phyloP scores from a whole-genome alignment of 345 rosid genomes.

The Clarkia xantiana region DNA sequence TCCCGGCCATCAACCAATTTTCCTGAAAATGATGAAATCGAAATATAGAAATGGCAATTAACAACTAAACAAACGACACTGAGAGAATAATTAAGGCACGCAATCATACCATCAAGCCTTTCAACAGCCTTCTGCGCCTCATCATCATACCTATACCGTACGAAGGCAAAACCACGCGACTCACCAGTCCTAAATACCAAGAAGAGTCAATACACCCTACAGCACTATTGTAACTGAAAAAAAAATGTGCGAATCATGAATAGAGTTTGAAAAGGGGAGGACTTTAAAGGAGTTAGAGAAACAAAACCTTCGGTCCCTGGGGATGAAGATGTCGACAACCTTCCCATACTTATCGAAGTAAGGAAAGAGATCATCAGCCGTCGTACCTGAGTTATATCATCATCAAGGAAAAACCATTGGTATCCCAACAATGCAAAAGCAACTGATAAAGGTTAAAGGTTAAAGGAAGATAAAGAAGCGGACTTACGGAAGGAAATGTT shows the following conservation, averaged over 20 bases:
- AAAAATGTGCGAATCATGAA: not conserved
- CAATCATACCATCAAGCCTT: slow-evolving; percentile 35
- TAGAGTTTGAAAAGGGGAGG: not conserved
- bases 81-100: not conserved
- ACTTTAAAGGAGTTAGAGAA: not conserved
- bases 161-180: slow-evolving; percentile 57
- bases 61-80: not conserved
- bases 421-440: not conserved
- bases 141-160: slow-evolving; percentile 47
- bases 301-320: slow-evolving; percentile 47
- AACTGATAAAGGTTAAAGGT: not conserved
- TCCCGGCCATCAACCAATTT: slow-evolving; percentile 91
- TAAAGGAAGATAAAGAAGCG: not conserved
- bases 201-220: no score
- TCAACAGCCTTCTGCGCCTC: slow-evolving; percentile 72
- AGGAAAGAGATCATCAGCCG: slow-evolving; percentile 61
- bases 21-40: slow-evolving; percentile 28
- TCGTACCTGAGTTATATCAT: slow-evolving; percentile 28
- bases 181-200: slow-evolving; percentile 36
- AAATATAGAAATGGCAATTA: not conserved
- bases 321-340: slow-evolving; percentile 59
- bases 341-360: slow-evolving; percentile 56
- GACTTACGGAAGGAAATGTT: slow-evolving; percentile 43
- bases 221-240: not conserved
- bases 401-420: not conserved